Evolutionary conservation across 1,139 yeast species (phyloP), one percentile per base, ranked within the genome.

Genomic region (Hyphopichia wangnamkhiaoensis): DNA sequence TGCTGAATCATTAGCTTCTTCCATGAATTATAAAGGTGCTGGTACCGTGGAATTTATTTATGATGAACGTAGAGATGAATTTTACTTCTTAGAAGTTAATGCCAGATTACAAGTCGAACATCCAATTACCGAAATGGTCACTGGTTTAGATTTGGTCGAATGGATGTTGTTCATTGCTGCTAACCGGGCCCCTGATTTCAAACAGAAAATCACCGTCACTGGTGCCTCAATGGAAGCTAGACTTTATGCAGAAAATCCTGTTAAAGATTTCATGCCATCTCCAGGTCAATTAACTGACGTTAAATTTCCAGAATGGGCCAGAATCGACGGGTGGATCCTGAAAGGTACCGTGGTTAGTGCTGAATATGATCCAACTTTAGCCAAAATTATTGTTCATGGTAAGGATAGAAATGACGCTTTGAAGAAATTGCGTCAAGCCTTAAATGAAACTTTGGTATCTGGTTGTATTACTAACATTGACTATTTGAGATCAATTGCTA

Each of bases 201-300:
- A 64, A 29, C 80, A 77, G 50, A 68, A 70, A 28, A 73, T 86
- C 37, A 66, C 63, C 13, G 81, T 84, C 27, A 74, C 79, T 41
- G 98, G 98, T 47, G 95, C 94, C 2, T 80, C 97, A 0, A 91
- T 93, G 89, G 98, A 93, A 65, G 98, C 96, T 20, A 80, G 98
- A 61, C 72, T 93, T 40, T 93, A 91, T 53, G 97, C 98, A 30
- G 98, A 93, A 64, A 91, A 93, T 65, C 98, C 98, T 1, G 91
- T 87, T 35, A 90, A 89, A 59, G 96, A 84, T 50, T 93, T 93
- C 63, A 77, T 86, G 76, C 98, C 98, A 24, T 88, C 96, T 27
- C 97, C 98, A 31, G 98, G 98, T 50, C 95, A 87, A 64, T 71
- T 93, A 46, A 82, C 90, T 8, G 91, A 89, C 50, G 93, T 91